Base-by-base conservation (phyloP, 495 filamentous ascomycete species). In the Barbatosphaeria neglecta region DNA sequence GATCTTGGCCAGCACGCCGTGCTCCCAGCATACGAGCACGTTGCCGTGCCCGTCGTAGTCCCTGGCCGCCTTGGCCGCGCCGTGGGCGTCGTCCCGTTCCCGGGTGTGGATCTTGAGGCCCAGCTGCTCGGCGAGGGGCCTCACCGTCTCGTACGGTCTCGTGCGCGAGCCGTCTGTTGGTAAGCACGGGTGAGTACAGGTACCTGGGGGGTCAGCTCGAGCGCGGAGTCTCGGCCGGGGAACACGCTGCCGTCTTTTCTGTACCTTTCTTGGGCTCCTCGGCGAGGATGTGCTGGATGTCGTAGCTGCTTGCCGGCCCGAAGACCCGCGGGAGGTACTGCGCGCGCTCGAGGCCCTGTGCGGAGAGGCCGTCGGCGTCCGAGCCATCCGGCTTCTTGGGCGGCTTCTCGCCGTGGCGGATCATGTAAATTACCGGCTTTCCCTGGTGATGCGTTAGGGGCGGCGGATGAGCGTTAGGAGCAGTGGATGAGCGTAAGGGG, bases 401-500 rank as follows among this genome's bases (percentile, higher is more conserved):
- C 3, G 72, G 73, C 57, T 77, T 77, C 52, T 77, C 73, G 46
- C 72, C 73, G 50, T 77, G 73, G 9, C 73, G 72, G 54, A 77
- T 77, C 6, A 77, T 51, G 48, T 76, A 77, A 28, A 77, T 47
- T 31, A 31, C 27, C n/a, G n/a, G n/a, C n/a, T n/a, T n/a, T n/a
- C n/a, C n/a, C n/a, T n/a, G n/a, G n/a, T n/a, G n/a, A n/a, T n/a
- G n/a, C n/a, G n/a, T n/a, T n/a, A n/a, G n/a, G n/a, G n/a, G n/a
- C n/a, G n/a, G n/a, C n/a, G n/a, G n/a, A n/a, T n/a, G n/a, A n/a
- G n/a, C n/a, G n/a, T n/a, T n/a, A n/a, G n/a, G n/a, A n/a, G n/a
- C n/a, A n/a, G n/a, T n/a, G n/a, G n/a, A n/a, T n/a, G n/a, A n/a
- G n/a, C n/a, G n/a, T n/a, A n/a, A n/a, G n/a, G n/a, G n/a, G n/a